Percentiles rank a stretch among this genome's conserved stretches.
Evolutionary conservation across 2,329 filamentous ascomycete genomes (phyloP).

Genomic region (Venturia asperata): DNA sequence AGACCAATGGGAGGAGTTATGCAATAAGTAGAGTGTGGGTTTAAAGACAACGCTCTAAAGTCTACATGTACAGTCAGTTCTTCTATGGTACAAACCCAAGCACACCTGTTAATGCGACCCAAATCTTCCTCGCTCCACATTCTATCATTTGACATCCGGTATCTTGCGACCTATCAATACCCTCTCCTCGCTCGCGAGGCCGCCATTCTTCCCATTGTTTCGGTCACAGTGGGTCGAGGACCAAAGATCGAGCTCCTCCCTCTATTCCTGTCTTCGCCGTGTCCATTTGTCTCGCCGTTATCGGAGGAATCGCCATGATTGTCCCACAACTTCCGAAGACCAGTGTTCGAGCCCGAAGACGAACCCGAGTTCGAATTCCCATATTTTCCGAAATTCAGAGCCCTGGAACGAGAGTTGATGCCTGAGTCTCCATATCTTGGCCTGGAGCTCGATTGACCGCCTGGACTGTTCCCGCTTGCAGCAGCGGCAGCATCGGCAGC

Average conservation of each 20-base stretch:
- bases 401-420: neutral
- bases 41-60: neutral
- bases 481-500: neutral
- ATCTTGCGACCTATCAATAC: neutral
- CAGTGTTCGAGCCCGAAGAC: neutral
- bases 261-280: neutral
- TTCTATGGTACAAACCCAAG: conserved; percentile 3
- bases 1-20: too few relatives aligned
- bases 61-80: neutral
- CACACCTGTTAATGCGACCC: conserved; percentile 5
- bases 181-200: neutral
- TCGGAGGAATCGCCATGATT: neutral
- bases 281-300: neutral
- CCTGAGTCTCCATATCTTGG: neutral
- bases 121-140: neutral
- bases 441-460: neutral
- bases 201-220: neutral
- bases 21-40: neutral
- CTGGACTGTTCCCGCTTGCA: neutral
- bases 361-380: neutral
- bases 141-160: neutral
- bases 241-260: neutral
- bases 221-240: neutral
- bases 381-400: neutral
- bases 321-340: neutral